Conservation (phyloP, 2,329 filamentous ascomycete species). For the Colletotrichum sublineola region DNA sequence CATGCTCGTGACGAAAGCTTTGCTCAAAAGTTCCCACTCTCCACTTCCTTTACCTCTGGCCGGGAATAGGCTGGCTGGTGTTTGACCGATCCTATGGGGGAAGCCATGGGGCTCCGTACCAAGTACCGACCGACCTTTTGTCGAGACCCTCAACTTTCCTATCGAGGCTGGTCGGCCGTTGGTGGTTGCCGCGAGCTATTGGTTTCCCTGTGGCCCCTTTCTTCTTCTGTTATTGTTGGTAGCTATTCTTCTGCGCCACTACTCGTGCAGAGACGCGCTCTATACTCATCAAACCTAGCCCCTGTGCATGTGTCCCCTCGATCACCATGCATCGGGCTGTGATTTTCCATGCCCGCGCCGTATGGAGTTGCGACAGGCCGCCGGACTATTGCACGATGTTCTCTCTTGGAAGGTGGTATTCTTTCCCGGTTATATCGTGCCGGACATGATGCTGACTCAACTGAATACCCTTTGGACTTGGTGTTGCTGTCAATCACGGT, state of each 20-base stretch:
- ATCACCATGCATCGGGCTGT: constrained; percentile 21
- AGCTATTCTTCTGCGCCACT: constrained; percentile 5
- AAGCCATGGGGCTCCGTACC: neutral
- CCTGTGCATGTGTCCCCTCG: neutral
- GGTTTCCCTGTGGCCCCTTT: neutral
- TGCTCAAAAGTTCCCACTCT: constrained; percentile 22
- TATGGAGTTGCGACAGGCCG: constrained; percentile 26
- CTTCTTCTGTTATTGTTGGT: neutral
- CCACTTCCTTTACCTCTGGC: neutral
- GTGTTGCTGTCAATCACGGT: neutral
- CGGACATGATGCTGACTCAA: constrained; percentile 22
- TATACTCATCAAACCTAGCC: constrained; percentile 15
- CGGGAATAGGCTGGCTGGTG: constrained; percentile 11
- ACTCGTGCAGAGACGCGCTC: neutral
- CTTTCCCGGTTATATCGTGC: constrained; percentile 30
- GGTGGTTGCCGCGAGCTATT: constrained; percentile 1
- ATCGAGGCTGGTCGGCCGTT: constrained; percentile 8
- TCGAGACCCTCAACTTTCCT: neutral
- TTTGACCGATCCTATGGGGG: neutral
- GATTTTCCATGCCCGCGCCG: neutral
- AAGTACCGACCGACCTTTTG: neutral
- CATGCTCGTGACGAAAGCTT: constrained; percentile 25
- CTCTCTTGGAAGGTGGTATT: constrained; percentile 42
- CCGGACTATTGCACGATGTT: constrained; percentile 31
- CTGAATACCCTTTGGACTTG: neutral